Percentiles rank a stretch among this genome's conserved stretches.
Evolutionary conservation across 805 yeast species (phyloP).

Genomic region (Schwanniomyces sp.): DNA sequence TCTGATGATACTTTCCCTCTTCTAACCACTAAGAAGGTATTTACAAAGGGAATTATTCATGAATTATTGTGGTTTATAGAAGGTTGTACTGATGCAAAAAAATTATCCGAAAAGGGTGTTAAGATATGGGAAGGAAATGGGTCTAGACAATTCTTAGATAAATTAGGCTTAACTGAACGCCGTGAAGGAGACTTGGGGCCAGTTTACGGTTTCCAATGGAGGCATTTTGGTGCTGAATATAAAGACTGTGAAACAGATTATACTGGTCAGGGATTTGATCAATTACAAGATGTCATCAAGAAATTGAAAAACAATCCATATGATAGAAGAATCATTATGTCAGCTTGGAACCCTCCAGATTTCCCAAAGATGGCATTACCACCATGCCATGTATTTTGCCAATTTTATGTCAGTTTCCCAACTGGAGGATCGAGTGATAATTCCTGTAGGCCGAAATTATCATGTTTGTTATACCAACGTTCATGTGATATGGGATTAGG

Average conservation of each 20-base stretch:
- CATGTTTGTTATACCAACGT: slow-evolving; percentile 91
- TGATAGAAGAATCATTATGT: slow-evolving; percentile 89
- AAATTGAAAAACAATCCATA: slow-evolving; percentile 86
- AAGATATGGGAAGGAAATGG: slow-evolving; percentile 99
- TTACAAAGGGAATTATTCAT: slow-evolving; percentile 82
- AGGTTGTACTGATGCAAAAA: slow-evolving; percentile 87
- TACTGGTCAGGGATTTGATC: slow-evolving; percentile 87
- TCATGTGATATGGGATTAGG: slow-evolving; percentile 99
- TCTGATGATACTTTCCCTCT: slow-evolving; percentile 77
- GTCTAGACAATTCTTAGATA: slow-evolving; percentile 84
- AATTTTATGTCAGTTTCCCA: slow-evolving; percentile 91
- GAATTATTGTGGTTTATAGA: slow-evolving; percentile 91
- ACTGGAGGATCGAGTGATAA: slow-evolving; percentile 26
- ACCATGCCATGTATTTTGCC: slow-evolving; percentile 96
- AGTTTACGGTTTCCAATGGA: slow-evolving; percentile 98
- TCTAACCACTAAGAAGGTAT: slow-evolving; percentile 89
- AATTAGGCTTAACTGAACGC: slow-evolving; percentile 74
- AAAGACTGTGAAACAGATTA: slow-evolving; percentile 85
- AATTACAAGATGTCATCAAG: slow-evolving; percentile 73
- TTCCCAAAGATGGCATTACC: slow-evolving; percentile 94
- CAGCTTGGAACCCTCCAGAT: slow-evolving; percentile 99
- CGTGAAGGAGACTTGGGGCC: slow-evolving; percentile 97
- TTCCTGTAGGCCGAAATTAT: slow-evolving; percentile 58
- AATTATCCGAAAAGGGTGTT: slow-evolving; percentile 79
- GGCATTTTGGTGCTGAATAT: slow-evolving; percentile 97